phyloP scores from a whole-genome alignment of 2,329 filamentous ascomycete species.

The Calonectria crousiana region DNA sequence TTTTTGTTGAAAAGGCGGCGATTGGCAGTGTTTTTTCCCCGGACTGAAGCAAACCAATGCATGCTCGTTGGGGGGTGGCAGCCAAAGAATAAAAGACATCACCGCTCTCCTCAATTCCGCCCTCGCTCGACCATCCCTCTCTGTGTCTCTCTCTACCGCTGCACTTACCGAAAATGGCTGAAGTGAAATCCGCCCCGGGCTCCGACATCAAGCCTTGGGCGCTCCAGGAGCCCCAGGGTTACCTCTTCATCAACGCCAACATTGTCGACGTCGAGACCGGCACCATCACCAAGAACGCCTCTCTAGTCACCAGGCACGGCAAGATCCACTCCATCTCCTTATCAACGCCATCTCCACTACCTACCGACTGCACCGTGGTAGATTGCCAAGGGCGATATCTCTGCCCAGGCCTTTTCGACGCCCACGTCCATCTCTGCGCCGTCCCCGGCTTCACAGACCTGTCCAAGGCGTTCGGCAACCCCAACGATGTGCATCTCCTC shows the following conservation, averaged over 20 bases:
- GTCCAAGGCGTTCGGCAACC: constrained; percentile 43
- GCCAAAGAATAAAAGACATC: not conserved
- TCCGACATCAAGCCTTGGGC: constrained; percentile 38
- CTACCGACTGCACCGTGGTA: constrained; percentile 25
- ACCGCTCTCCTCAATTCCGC: not conserved
- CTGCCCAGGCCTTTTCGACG: constrained; percentile 48
- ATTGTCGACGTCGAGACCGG: constrained; percentile 56
- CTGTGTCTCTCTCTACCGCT: not conserved
- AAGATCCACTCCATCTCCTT: constrained; percentile 46
- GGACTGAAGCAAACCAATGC: not conserved
- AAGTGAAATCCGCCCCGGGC: constrained; percentile 11
- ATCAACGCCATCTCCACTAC: not conserved
- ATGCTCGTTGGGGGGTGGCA: not conserved
- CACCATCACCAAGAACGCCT: constrained; percentile 43
- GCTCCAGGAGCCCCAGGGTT: constrained; percentile 30
- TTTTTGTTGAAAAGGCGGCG: constrained; percentile 20
- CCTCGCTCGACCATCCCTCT: not conserved
- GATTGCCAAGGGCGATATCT: constrained; percentile 44
- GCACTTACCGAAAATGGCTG: not conserved
- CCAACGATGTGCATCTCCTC: constrained; percentile 52
- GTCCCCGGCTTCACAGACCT: constrained; percentile 45
- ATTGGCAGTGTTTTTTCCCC: not conserved
- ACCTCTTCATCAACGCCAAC: constrained; percentile 57
- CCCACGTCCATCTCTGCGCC: constrained; percentile 48
- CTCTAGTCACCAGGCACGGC: constrained; percentile 51